Percentiles rank a stretch among this genome's conserved stretches.
Evolutionary conservation across 345 rosid genomes (phyloP).

Genomic region (Passiflora organensis): DNA sequence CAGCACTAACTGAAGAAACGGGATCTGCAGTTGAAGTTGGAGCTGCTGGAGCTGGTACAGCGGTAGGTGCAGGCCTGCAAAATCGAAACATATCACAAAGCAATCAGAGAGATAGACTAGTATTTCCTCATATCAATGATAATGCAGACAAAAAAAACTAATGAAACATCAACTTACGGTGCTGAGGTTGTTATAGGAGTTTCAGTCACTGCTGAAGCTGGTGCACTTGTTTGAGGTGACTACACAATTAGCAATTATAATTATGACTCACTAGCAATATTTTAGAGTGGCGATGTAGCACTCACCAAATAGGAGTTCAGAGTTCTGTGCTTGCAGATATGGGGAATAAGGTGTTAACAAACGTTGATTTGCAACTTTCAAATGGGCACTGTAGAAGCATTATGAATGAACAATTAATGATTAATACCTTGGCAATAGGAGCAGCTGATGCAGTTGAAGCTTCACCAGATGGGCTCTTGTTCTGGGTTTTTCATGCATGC

Average conservation of each 20-base stretch:
- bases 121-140: too few relatives aligned
- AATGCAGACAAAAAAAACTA: too few relatives aligned
- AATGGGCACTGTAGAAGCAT: not conserved
- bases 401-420: too few relatives aligned
- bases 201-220: slow-evolving; percentile 28
- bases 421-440: slow-evolving; percentile 40
- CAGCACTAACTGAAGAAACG: slow-evolving; percentile 1
- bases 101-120: not conserved
- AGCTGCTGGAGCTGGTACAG: slow-evolving; percentile 10
- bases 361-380: not conserved
- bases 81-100: not conserved
- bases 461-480: slow-evolving; percentile 52
- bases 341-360: not conserved
- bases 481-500: slow-evolving; percentile 30
- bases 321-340: not conserved
- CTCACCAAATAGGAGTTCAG: not conserved
- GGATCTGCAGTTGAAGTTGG: slow-evolving; percentile 13
- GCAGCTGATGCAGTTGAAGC: slow-evolving; percentile 50
- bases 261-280: too few relatives aligned
- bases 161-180: slow-evolving; percentile 29
- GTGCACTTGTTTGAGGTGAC: slow-evolving; percentile 51
- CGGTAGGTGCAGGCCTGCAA: slow-evolving; percentile 12
- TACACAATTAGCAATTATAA: slow-evolving; percentile 13
- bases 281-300: not conserved
- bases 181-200: slow-evolving; percentile 37